phyloP scores from a whole-genome alignment of 202 grass and related monocot species.

The Dendrocalamus latiflorus region DNA sequence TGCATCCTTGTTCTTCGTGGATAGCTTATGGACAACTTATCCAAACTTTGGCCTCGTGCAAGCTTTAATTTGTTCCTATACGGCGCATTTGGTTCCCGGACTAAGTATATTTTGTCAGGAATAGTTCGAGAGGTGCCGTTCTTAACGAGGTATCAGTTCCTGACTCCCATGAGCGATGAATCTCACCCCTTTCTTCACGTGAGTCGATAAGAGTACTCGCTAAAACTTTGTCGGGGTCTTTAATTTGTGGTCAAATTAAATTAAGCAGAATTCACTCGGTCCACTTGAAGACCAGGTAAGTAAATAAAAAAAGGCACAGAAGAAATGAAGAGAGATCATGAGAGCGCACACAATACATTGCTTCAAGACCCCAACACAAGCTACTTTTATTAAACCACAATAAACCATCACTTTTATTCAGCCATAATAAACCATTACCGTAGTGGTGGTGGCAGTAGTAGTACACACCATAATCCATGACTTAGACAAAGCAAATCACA shows the following conservation, averaged over 20 bases:
- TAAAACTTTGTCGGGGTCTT: not conserved
- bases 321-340: not conserved
- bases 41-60: not conserved
- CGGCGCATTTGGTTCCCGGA: not conserved
- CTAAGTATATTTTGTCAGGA: not conserved
- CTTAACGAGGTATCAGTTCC: not conserved
- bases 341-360: not conserved
- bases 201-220: not conserved
- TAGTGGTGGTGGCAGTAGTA: not conserved
- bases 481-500: not conserved
- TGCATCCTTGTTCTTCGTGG: not conserved
- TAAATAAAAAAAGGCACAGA: not conserved
- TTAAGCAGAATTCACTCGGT: not conserved
- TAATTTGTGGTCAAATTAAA: not conserved
- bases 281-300: not conserved
- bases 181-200: not conserved
- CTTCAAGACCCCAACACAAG: slow-evolving; percentile 2
- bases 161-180: not conserved
- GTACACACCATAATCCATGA: slow-evolving; percentile 27
- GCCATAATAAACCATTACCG: not conserved
- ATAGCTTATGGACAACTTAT: not conserved
- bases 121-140: not conserved
- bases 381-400: slow-evolving; percentile 25
- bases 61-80: not conserved
- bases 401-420: slow-evolving; percentile 3